Evolutionary conservation across 352 stramenopile species (phyloP), one percentile per base, ranked within the genome.

Genomic region (Saprolegnia diclina): DNA sequence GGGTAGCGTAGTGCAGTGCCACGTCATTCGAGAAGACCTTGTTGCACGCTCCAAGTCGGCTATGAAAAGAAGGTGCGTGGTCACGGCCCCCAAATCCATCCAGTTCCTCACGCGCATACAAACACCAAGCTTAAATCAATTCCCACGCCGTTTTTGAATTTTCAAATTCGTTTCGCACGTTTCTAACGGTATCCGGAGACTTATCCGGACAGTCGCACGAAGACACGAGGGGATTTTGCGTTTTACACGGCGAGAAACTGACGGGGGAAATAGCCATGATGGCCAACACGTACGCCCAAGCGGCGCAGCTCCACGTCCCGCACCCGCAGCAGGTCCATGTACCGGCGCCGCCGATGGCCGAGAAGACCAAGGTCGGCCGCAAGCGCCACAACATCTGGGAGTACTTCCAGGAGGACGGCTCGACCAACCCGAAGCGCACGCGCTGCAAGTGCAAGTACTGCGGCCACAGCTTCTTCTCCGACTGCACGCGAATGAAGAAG

Each of bases 331-430:
- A 48, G 42, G 3, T n/a, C 42, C 42, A 35, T 5, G 29, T 5
- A 5, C 29, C 29, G 29, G 29, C 42, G 42, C 42, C 42, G 18
- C 11, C 42, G 42, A n/a, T n/a, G 42, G 52, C n/a, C 11, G 52
- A 59, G n/a, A 59, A 59, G 52, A n/a, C 52, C 52, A 59, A 59
- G 19, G 52, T 59, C 52, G 52, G 52, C 24, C 52, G 52, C 24
- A 59, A 59, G 52, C 52, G 52, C 52, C 52, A 59, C 52, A 59
- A 59, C 35, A 59, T 59, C 52, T 59, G 52, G 52, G 52, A 59
- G 35, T 59, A 59, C 52, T 59, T 59, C 35, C 24, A 59, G 35
- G 52, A 59, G 19, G 52, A 59, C 52, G 19, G 52, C 52, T 59
- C 52, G 24, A 59, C 52, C 24, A 59, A 59, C 52, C 52, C 52